Evolutionary conservation across 768 basidiomycete species (phyloP).

Genomic region (Kwoniella sp.): DNA sequence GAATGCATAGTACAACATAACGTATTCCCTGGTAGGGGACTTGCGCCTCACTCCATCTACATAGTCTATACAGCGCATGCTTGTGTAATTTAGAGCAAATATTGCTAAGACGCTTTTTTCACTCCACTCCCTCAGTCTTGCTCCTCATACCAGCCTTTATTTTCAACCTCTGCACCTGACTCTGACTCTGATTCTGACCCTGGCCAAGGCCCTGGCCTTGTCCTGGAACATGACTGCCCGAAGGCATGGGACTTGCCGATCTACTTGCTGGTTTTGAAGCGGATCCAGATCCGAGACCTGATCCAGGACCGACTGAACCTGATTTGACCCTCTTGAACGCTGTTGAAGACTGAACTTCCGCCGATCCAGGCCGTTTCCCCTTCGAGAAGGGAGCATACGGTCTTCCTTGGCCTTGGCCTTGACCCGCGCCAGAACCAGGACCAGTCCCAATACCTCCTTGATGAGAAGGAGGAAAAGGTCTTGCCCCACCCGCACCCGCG

Average conservation of each 20-base stretch:
- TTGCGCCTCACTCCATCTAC: too few species aligned
- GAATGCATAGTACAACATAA: too few species aligned
- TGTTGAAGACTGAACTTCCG: slow-evolving; percentile 1
- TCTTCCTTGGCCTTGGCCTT: slow-evolving; percentile 2
- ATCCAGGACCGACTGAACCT: slow-evolving; percentile 10
- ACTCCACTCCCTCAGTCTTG: slow-evolving; percentile 20
- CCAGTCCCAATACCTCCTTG: background rate
- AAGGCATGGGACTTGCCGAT: slow-evolving; percentile 26
- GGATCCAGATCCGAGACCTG: background rate
- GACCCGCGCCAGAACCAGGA: background rate
- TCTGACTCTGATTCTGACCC: background rate
- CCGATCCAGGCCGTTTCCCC: slow-evolving; percentile 19
- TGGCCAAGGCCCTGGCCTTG: background rate
- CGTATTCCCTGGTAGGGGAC: too few species aligned
- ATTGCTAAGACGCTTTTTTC: too few species aligned
- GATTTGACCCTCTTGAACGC: slow-evolving; percentile 11
- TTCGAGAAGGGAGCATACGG: slow-evolving; percentile 9
- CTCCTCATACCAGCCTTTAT: slow-evolving; percentile 18
- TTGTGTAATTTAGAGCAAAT: too few species aligned
- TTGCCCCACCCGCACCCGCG: too few species aligned
- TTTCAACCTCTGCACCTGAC: slow-evolving; percentile 3
- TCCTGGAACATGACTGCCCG: too few species aligned
- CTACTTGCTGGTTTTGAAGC: slow-evolving; percentile 11
- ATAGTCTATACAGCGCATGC: too few species aligned
- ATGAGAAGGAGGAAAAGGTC: too few species aligned